Base-by-base conservation (phyloP, 2,329 filamentous ascomycete species). In the Orbilia javanica region DNA sequence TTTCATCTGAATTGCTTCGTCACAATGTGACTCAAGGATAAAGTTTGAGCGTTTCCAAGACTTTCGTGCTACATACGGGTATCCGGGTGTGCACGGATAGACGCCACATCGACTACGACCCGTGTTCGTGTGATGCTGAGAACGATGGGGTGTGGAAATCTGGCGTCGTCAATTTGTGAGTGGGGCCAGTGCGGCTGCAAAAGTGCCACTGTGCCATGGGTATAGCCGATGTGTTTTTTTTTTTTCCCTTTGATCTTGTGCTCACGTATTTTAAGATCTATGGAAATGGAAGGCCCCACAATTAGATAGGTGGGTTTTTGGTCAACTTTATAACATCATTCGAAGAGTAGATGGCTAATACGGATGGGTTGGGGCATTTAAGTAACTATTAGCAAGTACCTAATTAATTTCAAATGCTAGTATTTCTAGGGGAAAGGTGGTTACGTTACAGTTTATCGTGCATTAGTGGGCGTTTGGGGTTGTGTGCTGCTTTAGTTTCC, bases 21-120 rank as follows among this genome's bases (percentile, higher is more conserved):
- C 36, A 15, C n/a, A 11, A 36, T 10, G 34, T 15, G n/a, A 39
- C 10, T n/a, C n/a, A 13, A 15, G n/a, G 13, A 13, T 15, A 13
- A 39, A 5, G 36, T 39, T 39, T 15, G 11, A 39, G 5, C 2
- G 2, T 15, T 39, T 36, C 52, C 52, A 57, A 57, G 31, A 36
- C 29, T 39, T 57, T 57, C 10, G 52, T 57, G 25, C 52, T 22
- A 57, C 52, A 57, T 39, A 36, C n/a, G 52, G 52, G 18, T 39
- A 22, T 39, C 31, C 29, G 7, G 31, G 52, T 57, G 29, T 57
- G 52, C 52, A 57, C 52, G 52, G 52, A 57, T 57, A 36, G 8
- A 57, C 52, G 52, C 52, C 52, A 57, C 52, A 36, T 39, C 1
- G 29, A 36, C 52, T 57, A 22, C 52, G 31, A 57, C 31, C 52